A percentile compares a stretch with the other conserved stretches of the same genome.
These are phyloP conservation scores for Syzygium oleosum DNA, from an alignment of 345 rosid species.

Conservation along the genomic window DNA sequence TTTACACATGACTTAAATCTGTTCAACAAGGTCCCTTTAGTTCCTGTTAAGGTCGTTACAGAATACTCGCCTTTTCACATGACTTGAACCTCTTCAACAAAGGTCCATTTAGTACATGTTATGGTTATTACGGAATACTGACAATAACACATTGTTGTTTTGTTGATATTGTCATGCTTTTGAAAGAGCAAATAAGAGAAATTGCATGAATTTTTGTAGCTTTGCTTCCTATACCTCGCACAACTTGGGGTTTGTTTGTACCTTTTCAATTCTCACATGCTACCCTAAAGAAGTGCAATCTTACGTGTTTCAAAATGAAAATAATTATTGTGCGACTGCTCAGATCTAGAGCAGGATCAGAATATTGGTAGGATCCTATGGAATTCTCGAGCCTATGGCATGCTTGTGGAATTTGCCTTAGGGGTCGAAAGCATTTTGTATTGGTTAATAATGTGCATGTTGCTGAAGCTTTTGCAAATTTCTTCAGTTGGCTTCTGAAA, in stretches of 20 bases:
- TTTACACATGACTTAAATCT: not conserved
- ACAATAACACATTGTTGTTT: not conserved
- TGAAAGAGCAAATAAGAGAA: not conserved
- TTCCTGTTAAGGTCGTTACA: not conserved
- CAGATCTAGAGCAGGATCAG: not conserved
- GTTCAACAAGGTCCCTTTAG: not conserved
- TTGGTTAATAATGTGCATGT: not conserved
- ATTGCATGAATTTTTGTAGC: not conserved
- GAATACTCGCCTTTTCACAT: not conserved
- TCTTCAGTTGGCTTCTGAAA: constrained; percentile 87
- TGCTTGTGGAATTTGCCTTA: not conserved
- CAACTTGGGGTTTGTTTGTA: not conserved
- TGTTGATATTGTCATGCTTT: not conserved
- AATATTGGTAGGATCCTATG: not conserved
- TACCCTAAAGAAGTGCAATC: not conserved
- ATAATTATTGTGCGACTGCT: not conserved
- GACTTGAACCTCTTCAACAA: not conserved
- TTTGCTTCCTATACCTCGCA: not conserved
- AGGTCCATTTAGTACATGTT: not conserved
- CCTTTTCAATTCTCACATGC: not conserved
- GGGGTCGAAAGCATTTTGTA: not conserved
- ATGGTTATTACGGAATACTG: not conserved
- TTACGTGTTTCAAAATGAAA: not conserved
- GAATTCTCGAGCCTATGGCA: not conserved
- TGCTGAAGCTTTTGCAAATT: constrained; percentile 50